Conservation (phyloP, 1,139 yeast genomes). For the Debaryomyces coudertii region DNA sequence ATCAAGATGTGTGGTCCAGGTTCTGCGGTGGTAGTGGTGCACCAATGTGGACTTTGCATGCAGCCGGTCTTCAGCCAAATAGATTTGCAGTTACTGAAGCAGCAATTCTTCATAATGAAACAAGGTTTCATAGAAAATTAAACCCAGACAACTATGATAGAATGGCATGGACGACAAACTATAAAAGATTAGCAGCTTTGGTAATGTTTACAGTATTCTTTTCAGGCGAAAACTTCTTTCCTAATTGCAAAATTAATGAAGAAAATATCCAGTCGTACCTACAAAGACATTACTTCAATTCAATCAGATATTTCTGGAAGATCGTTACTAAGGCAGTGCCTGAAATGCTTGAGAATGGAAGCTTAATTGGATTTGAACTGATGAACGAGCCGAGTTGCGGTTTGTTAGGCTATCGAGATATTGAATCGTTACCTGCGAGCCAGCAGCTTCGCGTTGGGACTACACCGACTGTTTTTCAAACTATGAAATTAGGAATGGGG, state of each 20-base stretch:
- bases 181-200: conserved; percentile 71
- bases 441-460: conserved; percentile 67
- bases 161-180: conserved; percentile 95
- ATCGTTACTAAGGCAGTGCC: conserved; percentile 53
- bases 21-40: conserved; percentile 95
- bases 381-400: conserved; percentile 86
- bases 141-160: conserved; percentile 62
- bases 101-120: conserved; percentile 68
- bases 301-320: conserved; percentile 58
- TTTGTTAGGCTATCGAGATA: conserved; percentile 54
- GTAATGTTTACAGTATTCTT: conserved; percentile 88
- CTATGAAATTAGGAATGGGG: conserved; percentile 73
- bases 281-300: conserved; percentile 62
- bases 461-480: conserved; percentile 66
- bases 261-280: conserved; percentile 77
- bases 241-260: conserved; percentile 68
- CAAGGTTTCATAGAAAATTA: conserved; percentile 29
- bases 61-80: conserved; percentile 86
- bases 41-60: conserved; percentile 92
- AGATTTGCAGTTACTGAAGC: conserved; percentile 71
- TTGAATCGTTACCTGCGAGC: conserved; percentile 49
- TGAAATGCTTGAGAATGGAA: conserved; percentile 53
- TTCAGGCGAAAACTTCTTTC: conserved; percentile 74
- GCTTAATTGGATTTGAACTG: conserved; percentile 78
- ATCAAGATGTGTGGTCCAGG: conserved; percentile 95